Conservation (phyloP, 768 basidiomycete genomes). For the Tricholoma furcatifolium region DNA sequence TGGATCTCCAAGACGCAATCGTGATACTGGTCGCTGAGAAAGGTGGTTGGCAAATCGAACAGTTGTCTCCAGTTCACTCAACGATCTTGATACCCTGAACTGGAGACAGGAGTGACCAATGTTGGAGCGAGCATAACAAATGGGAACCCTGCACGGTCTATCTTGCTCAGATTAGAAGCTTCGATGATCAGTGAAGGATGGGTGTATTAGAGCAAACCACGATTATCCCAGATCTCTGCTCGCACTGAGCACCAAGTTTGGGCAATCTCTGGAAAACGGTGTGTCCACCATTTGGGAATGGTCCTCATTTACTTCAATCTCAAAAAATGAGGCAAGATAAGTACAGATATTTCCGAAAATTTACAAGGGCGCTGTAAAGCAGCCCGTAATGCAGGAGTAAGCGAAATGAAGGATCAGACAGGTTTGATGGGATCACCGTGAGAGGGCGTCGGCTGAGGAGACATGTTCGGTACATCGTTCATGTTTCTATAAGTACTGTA, state of each 20-base stretch:
- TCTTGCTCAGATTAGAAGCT: conserved; percentile 4
- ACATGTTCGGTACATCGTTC: too few species aligned
- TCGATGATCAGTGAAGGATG: conserved; percentile 12
- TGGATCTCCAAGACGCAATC: conserved; percentile 5
- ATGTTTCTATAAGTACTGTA: too few species aligned
- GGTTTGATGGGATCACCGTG: too few species aligned
- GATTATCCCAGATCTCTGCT: conserved; percentile 14
- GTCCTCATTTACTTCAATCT: conserved; percentile 11
- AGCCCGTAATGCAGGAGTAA: too few species aligned
- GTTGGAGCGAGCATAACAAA: not conserved
- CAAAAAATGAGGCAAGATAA: conserved; percentile 3
- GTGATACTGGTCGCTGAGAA: conserved; percentile 16
- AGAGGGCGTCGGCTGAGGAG: too few species aligned
- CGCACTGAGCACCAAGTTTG: conserved; percentile 7
- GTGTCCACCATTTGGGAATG: conserved; percentile 11
- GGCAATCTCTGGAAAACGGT: conserved; percentile 2
- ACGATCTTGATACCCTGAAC: conserved; percentile 9
- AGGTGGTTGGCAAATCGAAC: conserved; percentile 12
- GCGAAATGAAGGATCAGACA: too few species aligned
- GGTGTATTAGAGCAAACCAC: conserved; percentile 11
- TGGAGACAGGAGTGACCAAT: conserved; percentile 4
- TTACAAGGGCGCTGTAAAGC: too few species aligned
- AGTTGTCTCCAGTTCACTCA: conserved; percentile 15
- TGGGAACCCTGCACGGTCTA: conserved; percentile 11
- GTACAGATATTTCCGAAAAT: too few species aligned